Percentiles rank a stretch among this genome's conserved stretches.
Conservation (phyloP, 495 filamentous ascomycete genomes). For the Parathielavia appendiculata region DNA sequence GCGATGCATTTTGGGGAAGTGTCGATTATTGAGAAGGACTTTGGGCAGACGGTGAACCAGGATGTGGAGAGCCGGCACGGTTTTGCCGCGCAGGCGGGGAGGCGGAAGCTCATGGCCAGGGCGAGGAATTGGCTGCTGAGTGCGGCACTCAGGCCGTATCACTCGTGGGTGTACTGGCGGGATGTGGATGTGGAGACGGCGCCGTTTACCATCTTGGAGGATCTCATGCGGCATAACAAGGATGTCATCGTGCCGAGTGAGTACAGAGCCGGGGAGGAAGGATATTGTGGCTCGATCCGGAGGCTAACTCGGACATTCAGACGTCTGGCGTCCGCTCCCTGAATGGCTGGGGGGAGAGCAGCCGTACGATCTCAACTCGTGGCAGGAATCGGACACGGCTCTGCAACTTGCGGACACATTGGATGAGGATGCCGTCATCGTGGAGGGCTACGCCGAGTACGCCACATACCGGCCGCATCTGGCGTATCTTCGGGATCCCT, state of each 20-base stretch:
- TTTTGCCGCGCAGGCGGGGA: constrained; percentile 89
- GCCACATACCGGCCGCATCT: constrained; percentile 98
- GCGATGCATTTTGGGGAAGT: constrained; percentile 90
- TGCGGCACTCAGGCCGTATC: constrained; percentile 86
- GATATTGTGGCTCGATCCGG: background rate
- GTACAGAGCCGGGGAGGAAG: constrained; percentile 33
- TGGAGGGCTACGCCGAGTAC: constrained; percentile 98
- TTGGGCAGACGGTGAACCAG: constrained; percentile 96
- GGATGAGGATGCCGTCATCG: constrained; percentile 98
- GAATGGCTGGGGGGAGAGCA: constrained; percentile 99
- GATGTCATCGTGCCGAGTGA: constrained; percentile 98
- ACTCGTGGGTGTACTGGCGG: constrained; percentile 99
- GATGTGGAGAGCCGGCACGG: constrained; percentile 97
- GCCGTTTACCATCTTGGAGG: constrained; percentile 91
- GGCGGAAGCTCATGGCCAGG: constrained; percentile 96
- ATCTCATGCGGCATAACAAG: constrained; percentile 98
- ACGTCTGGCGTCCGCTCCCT: constrained; percentile 96
- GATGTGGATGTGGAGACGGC: constrained; percentile 98
- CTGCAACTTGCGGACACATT: constrained; percentile 88
- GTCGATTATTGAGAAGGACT: constrained; percentile 97
- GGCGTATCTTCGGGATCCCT: constrained; percentile 94
- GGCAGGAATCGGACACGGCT: constrained; percentile 98
- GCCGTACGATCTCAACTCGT: constrained; percentile 97
- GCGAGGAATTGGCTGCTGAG: constrained; percentile 96
- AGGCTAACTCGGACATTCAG: constrained; percentile 41